Conservation (phyloP, 169 alveolate genomes). For the Theileria orientalis region DNA sequence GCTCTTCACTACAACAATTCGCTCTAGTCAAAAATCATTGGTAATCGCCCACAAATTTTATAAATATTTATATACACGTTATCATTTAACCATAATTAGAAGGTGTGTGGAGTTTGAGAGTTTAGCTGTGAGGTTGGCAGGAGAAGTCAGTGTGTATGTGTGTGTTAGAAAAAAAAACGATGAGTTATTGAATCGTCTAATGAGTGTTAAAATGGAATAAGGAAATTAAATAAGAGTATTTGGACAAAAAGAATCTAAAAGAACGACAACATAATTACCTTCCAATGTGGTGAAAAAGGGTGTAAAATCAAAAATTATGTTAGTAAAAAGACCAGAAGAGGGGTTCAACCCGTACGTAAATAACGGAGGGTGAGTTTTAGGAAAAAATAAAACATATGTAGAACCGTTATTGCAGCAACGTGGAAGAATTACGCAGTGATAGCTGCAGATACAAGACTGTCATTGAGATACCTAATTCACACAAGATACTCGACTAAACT, state of each 20-base stretch:
- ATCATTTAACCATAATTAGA: too few species aligned
- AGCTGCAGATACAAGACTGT: constrained; percentile 91
- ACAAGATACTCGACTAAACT: constrained; percentile 85
- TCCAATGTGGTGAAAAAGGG: too few species aligned
- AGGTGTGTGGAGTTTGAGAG: too few species aligned
- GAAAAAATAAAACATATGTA: not conserved
- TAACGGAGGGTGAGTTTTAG: constrained; percentile 73
- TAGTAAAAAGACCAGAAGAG: constrained; percentile 8
- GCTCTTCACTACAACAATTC: constrained; percentile 21
- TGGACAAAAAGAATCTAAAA: too few species aligned
- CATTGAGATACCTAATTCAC: constrained; percentile 87
- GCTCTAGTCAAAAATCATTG: constrained; percentile 2
- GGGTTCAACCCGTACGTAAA: constrained; percentile 73
- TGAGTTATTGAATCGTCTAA: not conserved
- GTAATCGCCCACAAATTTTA: not conserved
- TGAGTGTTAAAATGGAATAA: not conserved
- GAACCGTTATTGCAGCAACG: constrained; percentile 87
- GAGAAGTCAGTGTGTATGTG: too few species aligned
- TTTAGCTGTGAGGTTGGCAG: too few species aligned
- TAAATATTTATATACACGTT: not conserved
- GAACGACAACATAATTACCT: not conserved
- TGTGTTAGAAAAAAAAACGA: not conserved
- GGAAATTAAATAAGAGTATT: too few species aligned
- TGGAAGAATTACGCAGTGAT: constrained; percentile 88
- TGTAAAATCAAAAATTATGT: too few species aligned